Base-by-base conservation (phyloP, 805 yeast species). In the Ogataea ganodermae region DNA sequence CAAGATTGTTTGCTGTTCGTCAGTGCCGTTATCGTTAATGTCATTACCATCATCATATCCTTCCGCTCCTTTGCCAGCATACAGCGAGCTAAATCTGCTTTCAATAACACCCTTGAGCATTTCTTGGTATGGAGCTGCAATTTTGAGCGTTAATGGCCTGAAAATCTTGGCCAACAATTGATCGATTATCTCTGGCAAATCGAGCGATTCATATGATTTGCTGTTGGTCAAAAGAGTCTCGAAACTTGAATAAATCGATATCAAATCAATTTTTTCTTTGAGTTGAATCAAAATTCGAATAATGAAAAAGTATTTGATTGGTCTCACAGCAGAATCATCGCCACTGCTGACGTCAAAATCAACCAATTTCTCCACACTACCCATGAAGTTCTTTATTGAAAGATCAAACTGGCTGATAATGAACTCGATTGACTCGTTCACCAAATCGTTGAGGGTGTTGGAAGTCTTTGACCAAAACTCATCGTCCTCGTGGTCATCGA, bases 401-500 rank as follows among this genome's bases (percentile, higher is more conserved):
- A 20, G 16, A 30, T 57, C 58, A 20, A 63, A 46, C 2, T 46
- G 26, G 16, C 48, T 36, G 16, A 55, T 47, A 6, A 48, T 42
- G 3, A 41, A 32, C 3, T 46, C 35, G 14, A 58, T 54, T 6
- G 59, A 58, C 18, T 51, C 50, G 23, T 54, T 41, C 5, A 62
- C 38, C 3, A 57, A 32, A 1, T 32, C 18, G n/a, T 36, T 40
- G 17, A 66, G 33, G 2, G 46, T 50, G 0, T 39, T n/a, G 3
- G 58, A 45, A 2, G 50, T 33, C 0, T 16, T 6, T 3, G 31
- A 14, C 73, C 73, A 69, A 40, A 62, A 65, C 14, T 48, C 57
- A 17, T 63, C 65, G 48, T 68, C 58, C 35, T 68, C 72, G 28
- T 52, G 48, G 42, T 68, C 72, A 51, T 69, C 73, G 36, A 68